These are phyloP conservation scores for Xylaria venustula DNA, from an alignment of 495 filamentous ascomycete species.

Conservation along the genomic window DNA sequence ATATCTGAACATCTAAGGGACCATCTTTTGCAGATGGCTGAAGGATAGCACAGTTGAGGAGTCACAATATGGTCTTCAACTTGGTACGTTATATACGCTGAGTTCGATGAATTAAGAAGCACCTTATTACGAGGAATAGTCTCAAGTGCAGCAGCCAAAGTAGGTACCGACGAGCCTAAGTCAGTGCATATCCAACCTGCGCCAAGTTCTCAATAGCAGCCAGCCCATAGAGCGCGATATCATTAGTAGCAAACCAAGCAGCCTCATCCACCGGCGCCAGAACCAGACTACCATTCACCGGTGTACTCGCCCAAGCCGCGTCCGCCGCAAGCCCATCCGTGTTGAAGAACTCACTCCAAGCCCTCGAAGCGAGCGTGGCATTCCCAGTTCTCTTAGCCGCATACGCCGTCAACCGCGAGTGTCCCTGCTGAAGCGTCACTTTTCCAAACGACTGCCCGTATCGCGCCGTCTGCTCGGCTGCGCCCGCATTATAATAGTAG, in stretches of 20 bases:
- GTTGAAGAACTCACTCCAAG: slow-evolving; percentile 43
- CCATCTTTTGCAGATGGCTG: too few relatives aligned
- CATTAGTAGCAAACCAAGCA: slow-evolving; percentile 43
- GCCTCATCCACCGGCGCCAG: slow-evolving; percentile 42
- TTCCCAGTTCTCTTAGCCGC: slow-evolving; percentile 32
- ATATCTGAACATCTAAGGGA: too few relatives aligned
- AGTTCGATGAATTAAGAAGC: too few relatives aligned
- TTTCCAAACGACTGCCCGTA: slow-evolving; percentile 43
- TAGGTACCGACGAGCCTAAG: too few relatives aligned
- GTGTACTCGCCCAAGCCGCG: slow-evolving; percentile 31
- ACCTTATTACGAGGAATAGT: too few relatives aligned
- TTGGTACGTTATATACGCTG: too few relatives aligned
- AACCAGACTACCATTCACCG: slow-evolving; percentile 34
- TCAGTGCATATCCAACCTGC: slow-evolving; percentile 31
- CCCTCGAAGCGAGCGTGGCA: slow-evolving; percentile 34
- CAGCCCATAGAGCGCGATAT: slow-evolving; percentile 43
- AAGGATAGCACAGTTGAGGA: too few relatives aligned
- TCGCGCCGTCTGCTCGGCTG: slow-evolving; percentile 38
- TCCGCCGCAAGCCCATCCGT: slow-evolving; percentile 36
- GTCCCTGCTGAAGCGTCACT: slow-evolving; percentile 40
- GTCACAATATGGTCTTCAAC: too few relatives aligned
- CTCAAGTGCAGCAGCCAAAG: too few relatives aligned
- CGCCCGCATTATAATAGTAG: slow-evolving; percentile 37
- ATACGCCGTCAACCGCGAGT: slow-evolving; percentile 47
- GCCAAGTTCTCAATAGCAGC: slow-evolving; percentile 47